These are phyloP conservation scores for Tuctoria greenei DNA, from an alignment of 176 grass and related monocot genomes.

Conservation along the genomic window DNA sequence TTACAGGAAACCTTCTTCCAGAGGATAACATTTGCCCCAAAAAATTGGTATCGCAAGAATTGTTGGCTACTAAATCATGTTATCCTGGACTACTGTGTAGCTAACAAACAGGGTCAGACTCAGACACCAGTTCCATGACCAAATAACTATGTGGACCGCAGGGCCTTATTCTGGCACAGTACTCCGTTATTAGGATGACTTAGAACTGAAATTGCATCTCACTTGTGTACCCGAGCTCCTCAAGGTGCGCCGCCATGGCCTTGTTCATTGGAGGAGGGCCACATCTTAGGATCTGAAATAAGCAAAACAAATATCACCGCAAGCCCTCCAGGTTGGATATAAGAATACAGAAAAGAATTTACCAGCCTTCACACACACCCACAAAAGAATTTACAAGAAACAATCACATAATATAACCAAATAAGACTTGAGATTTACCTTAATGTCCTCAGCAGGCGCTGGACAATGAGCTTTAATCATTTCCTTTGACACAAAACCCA, in stretches of 20 bases:
- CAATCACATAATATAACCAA: neutral
- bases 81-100: neutral
- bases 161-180: slow-evolving; percentile 35
- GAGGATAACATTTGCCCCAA: neutral
- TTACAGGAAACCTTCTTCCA: neutral
- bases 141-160: neutral
- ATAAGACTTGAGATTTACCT: slow-evolving; percentile 48
- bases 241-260: slow-evolving; percentile 80
- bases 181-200: neutral
- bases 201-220: slow-evolving; percentile 98
- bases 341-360: neutral
- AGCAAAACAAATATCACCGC: neutral
- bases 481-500: slow-evolving; percentile 88
- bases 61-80: slow-evolving; percentile 5
- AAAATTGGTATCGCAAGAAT: slow-evolving; percentile 9
- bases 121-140: neutral
- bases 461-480: slow-evolving; percentile 85
- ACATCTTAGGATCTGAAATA: slow-evolving; percentile 79
- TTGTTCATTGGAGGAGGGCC: slow-evolving; percentile 99
- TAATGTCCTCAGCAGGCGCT: slow-evolving; percentile 65
- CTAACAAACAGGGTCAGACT: slow-evolving; percentile 14
- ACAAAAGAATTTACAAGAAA: neutral
- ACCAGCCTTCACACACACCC: neutral
- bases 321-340: neutral
- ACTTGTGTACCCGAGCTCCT: slow-evolving; percentile 82